phyloP scores from a whole-genome alignment of 1,139 yeast species.

The Hansenula sp. region DNA sequence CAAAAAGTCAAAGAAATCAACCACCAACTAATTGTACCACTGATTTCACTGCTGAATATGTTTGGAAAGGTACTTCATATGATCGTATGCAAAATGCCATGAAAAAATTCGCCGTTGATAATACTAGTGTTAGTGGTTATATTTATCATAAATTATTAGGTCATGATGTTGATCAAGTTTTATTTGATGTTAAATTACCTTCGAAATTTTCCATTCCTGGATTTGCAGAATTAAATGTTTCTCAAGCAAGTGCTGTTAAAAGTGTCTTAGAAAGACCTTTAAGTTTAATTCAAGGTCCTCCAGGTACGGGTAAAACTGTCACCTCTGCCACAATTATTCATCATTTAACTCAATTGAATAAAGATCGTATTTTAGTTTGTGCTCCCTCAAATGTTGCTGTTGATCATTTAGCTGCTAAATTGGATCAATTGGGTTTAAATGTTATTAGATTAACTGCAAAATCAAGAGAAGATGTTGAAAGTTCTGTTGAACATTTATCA shows the following conservation, averaged over 20 bases:
- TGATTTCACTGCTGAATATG: slow-evolving; percentile 81
- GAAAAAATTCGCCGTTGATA: slow-evolving; percentile 65
- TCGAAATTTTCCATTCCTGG: slow-evolving; percentile 60
- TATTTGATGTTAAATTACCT: slow-evolving; percentile 61
- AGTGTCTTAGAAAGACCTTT: slow-evolving; percentile 72
- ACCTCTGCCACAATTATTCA: slow-evolving; percentile 88
- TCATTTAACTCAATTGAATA: slow-evolving; percentile 60
- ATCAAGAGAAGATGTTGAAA: slow-evolving; percentile 77
- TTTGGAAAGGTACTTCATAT: slow-evolving; percentile 86
- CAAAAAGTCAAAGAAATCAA: slow-evolving; percentile 30
- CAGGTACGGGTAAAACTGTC: slow-evolving; percentile 95
- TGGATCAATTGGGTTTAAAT: slow-evolving; percentile 61
- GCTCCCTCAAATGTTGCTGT: slow-evolving; percentile 97
- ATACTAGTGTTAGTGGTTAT: slow-evolving; percentile 70
- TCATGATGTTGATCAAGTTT: slow-evolving; percentile 66
- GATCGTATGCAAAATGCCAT: slow-evolving; percentile 83
- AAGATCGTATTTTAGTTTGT: slow-evolving; percentile 70
- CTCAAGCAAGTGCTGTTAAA: slow-evolving; percentile 77
- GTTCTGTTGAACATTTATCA: slow-evolving; percentile 49
- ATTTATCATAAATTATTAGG: slow-evolving; percentile 82
- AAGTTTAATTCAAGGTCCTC: slow-evolving; percentile 95
- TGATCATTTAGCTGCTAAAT: slow-evolving; percentile 79
- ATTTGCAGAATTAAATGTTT: slow-evolving; percentile 65
- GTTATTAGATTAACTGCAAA: slow-evolving; percentile 78
- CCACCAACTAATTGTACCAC: slow-evolving; percentile 62